These are phyloP conservation scores for Lactifluus echinatus DNA, from an alignment of 768 basidiomycete species.

Conservation along the genomic window DNA sequence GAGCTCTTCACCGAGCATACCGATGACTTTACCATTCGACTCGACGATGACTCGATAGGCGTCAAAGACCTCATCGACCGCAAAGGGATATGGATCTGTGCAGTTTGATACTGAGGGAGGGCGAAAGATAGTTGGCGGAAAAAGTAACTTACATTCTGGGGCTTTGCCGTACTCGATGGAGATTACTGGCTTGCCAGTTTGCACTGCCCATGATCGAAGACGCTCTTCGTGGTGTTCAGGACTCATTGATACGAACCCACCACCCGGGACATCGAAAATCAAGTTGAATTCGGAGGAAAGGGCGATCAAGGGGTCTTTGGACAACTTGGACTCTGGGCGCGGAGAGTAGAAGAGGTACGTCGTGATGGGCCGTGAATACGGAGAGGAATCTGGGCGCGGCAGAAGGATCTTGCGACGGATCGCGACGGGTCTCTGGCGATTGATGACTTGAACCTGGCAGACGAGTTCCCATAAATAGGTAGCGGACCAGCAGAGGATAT, in stretches of 20 bases:
- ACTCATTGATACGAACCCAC: conserved; percentile 93
- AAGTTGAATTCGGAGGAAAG: conserved; percentile 41
- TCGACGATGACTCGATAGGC: conserved; percentile 74
- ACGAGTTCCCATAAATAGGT: conserved; percentile 14
- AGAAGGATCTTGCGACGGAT: conserved; percentile 72
- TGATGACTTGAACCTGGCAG: conserved; percentile 58
- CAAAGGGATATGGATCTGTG: conserved; percentile 92
- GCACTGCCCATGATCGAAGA: conserved; percentile 74
- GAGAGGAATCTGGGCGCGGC: conserved; percentile 67
- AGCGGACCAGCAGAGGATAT: neutral
- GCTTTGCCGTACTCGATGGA: conserved; percentile 94
- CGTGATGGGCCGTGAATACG: conserved; percentile 74
- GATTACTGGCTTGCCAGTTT: conserved; percentile 70
- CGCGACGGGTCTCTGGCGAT: conserved; percentile 48
- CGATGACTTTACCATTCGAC: conserved; percentile 70
- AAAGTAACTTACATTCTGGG: conserved; percentile 69
- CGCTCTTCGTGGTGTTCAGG: conserved; percentile 97
- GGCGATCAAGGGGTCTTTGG: conserved; percentile 37
- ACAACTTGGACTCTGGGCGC: conserved; percentile 46
- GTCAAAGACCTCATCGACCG: conserved; percentile 93
- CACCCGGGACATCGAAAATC: conserved; percentile 89
- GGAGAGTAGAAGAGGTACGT: conserved; percentile 77
- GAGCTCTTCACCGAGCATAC: conserved; percentile 78
- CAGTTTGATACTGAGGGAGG: neutral
- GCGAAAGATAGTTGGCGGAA: neutral